Evolutionary conservation across 2,329 filamentous ascomycete species (phyloP), one percentile per base, ranked within the genome.

Genomic region (Phaeoacremonium minimum): DNA sequence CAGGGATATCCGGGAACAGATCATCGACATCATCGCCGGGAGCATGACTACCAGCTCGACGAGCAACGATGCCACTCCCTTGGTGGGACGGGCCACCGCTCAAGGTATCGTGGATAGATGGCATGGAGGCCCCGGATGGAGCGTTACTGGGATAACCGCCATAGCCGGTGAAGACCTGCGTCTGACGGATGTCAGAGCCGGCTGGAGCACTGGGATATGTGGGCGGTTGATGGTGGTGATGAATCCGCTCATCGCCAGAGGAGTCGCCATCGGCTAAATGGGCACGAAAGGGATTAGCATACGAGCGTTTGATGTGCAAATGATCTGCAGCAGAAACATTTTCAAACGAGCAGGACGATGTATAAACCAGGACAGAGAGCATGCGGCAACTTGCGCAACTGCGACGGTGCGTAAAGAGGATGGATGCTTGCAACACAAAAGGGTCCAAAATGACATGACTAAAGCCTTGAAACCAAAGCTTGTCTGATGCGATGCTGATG

Each of bases 1-100:
- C 88, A 2, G 90, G 89, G 35, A 95, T 76, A 47, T 93, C 85
- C 33, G 88, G 87, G 59, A 96, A 96, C 30, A 96, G 77, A 33
- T 81, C 80, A 13, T 80, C 75, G 35, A 83, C 67, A 43, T 77
- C 75, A 43, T 73, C 68, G 41, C 75, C 69, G 46, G 75, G 63
- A 33, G 53, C 55, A 38, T 58, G 54, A 48, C 58, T 30, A 53
- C 53, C 46, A 51, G 57, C 28, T 44, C 58, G 38, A 37, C 54
- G 46, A 45, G 58, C 46, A 47, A 58, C 57, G 43, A 61, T 63
- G 45, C 51, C 60, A 38, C 54, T 50, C 38, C 53, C 50, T 42
- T 37, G 43, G 43, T 36, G 46, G 45, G 32, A 48, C 37, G 28
- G 47, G 45, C 55, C 56, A 33, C 47, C 47, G 46, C 64, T 67